A percentile compares a stretch with the other conserved stretches of the same genome.
phyloP scores from a whole-genome alignment of 2,329 filamentous ascomycete species.

The Hypoxylon rubiginosum region DNA sequence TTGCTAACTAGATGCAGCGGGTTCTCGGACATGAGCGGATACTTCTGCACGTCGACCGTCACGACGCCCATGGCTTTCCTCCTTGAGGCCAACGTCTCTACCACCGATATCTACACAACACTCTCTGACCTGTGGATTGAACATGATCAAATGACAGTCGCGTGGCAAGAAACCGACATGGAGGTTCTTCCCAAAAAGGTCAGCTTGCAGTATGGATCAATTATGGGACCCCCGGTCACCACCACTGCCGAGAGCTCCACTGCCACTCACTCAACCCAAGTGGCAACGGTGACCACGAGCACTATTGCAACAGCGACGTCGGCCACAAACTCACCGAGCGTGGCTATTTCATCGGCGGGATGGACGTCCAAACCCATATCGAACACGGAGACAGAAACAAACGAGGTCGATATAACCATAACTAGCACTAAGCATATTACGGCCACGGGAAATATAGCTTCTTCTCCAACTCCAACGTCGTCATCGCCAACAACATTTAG shows the following conservation, averaged over 20 bases:
- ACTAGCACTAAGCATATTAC: neutral
- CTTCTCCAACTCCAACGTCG: neutral
- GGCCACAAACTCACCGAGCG: neutral
- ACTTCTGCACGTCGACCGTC: conserved; percentile 48
- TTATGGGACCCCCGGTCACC: conserved; percentile 44
- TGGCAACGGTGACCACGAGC: conserved; percentile 13
- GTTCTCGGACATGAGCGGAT: conserved; percentile 44
- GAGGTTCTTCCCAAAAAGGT: conserved; percentile 41
- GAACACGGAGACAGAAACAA: too few species aligned
- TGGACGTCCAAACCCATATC: too few species aligned
- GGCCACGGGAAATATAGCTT: neutral
- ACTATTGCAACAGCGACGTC: conserved; percentile 14
- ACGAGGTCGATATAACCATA: neutral
- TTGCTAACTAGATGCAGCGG: conserved; percentile 43
- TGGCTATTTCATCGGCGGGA: neutral
- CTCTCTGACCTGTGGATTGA: conserved; percentile 47
- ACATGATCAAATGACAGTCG: conserved; percentile 50
- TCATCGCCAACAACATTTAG: conserved; percentile 13
- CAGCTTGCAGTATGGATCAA: conserved; percentile 44
- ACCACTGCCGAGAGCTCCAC: conserved; percentile 5
- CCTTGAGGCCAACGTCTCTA: conserved; percentile 48
- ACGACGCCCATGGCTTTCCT: conserved; percentile 49
- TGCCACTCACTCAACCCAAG: neutral
- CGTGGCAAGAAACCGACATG: conserved; percentile 48
- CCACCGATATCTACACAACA: conserved; percentile 50